phyloP scores from a whole-genome alignment of 768 basidiomycete genomes.

The Lentinula raphanica region DNA sequence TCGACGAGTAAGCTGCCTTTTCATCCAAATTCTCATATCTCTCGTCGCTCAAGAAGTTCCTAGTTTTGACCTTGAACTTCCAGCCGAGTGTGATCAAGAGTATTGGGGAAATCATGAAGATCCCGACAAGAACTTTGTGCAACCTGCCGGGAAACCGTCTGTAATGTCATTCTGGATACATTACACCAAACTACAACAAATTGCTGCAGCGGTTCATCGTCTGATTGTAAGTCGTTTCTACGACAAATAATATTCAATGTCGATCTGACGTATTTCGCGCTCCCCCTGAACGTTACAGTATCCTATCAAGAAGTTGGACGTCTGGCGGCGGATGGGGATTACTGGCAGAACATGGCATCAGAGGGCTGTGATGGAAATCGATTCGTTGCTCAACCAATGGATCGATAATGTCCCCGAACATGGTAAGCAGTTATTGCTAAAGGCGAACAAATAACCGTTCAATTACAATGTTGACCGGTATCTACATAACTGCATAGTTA shows the following conservation, averaged over 20 bases:
- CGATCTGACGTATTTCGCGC: neutral
- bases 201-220: slow-evolving; percentile 42
- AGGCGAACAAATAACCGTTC: neutral
- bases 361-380: slow-evolving; percentile 16
- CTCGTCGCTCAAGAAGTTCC: neutral
- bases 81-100: slow-evolving; percentile 6
- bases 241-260: no score
- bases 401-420: slow-evolving; percentile 43
- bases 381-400: slow-evolving; percentile 55
- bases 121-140: slow-evolving; percentile 9
- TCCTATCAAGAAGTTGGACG: slow-evolving; percentile 5
- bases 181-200: slow-evolving; percentile 38
- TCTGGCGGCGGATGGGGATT: slow-evolving; percentile 5
- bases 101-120: slow-evolving; percentile 17
- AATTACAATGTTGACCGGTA: neutral
- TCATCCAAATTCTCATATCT: neutral
- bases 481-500: slow-evolving; percentile 19
- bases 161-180: slow-evolving; percentile 28
- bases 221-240: slow-evolving; percentile 39
- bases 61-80: slow-evolving; percentile 6
- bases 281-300: neutral
- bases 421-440: slow-evolving; percentile 15
- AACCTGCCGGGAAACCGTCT: neutral
- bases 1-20: neutral
- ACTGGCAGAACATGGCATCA: slow-evolving; percentile 1